Evolutionary conservation across 768 basidiomycete species (phyloP).

Genomic region (Agrocybe praecox): DNA sequence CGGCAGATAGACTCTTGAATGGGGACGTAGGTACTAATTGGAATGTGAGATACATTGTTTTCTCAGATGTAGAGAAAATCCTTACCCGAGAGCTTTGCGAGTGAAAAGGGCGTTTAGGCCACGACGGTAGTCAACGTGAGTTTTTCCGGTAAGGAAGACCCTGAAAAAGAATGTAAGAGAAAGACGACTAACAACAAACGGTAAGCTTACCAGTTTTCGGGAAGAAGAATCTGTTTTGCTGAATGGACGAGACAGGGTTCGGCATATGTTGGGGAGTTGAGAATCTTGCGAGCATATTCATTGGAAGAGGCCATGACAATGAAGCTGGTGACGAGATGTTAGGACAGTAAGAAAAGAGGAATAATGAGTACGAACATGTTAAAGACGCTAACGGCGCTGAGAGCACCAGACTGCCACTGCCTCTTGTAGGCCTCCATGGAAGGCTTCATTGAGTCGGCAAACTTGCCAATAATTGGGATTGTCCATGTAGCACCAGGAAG

Average conservation of each 20-base stretch:
- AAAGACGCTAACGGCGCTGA: slow-evolving; percentile 93
- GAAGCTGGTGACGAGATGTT: slow-evolving; percentile 58
- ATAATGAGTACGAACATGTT: slow-evolving; percentile 73
- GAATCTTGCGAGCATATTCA: slow-evolving; percentile 90
- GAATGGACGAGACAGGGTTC: slow-evolving; percentile 95
- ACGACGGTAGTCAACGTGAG: slow-evolving; percentile 91
- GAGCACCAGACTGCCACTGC: slow-evolving; percentile 89
- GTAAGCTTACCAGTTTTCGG: slow-evolving; percentile 78
- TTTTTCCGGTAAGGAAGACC: slow-evolving; percentile 97
- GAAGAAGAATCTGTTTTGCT: slow-evolving; percentile 81
- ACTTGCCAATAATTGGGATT: slow-evolving; percentile 97
- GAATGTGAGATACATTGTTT: slow-evolving; percentile 6
- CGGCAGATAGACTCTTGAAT: slow-evolving; percentile 86
- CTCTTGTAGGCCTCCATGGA: slow-evolving; percentile 90
- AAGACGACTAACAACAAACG: background rate
- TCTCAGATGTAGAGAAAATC: slow-evolving; percentile 24
- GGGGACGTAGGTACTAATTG: slow-evolving; percentile 71
- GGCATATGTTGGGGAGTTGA: slow-evolving; percentile 91
- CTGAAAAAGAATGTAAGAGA: slow-evolving; percentile 36
- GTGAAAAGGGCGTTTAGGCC: slow-evolving; percentile 92
- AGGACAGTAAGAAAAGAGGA: background rate
- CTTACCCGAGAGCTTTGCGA: slow-evolving; percentile 84
- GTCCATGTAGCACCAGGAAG: slow-evolving; percentile 92
- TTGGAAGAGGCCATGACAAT: slow-evolving; percentile 98
- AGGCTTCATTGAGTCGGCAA: slow-evolving; percentile 89